A percentile compares a stretch with the other conserved stretches of the same genome.
Evolutionary conservation across 2,329 filamentous ascomycete species (phyloP).

Genomic region (Colletotrichum chlorophyti): DNA sequence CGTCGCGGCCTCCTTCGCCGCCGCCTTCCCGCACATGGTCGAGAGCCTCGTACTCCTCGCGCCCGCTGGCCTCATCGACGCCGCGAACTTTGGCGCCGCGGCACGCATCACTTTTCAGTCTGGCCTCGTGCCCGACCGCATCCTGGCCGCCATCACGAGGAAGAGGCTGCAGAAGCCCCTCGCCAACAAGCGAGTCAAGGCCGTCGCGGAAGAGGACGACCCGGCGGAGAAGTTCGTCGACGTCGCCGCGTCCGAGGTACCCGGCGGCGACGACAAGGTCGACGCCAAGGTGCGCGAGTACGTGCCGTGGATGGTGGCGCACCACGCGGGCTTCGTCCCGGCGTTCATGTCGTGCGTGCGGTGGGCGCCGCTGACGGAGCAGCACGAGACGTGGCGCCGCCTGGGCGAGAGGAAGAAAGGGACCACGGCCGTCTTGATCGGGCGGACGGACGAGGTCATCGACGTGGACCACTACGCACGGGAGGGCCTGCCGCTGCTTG

Average conservation of each 20-base stretch:
- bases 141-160: slow-evolving; percentile 56
- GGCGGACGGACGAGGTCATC: slow-evolving; percentile 58
- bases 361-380: slow-evolving; percentile 59
- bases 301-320: slow-evolving; percentile 63
- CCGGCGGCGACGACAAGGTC: slow-evolving; percentile 37
- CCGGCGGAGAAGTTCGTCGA: slow-evolving; percentile 41
- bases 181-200: slow-evolving; percentile 40
- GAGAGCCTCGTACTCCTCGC: slow-evolving; percentile 77
- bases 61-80: slow-evolving; percentile 75
- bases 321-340: slow-evolving; percentile 64
- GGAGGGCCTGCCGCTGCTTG: slow-evolving; percentile 58
- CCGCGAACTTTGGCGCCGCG: slow-evolving; percentile 56
- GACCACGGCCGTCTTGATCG: slow-evolving; percentile 60
- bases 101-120: slow-evolving; percentile 61
- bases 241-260: slow-evolving; percentile 50
- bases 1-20: slow-evolving; percentile 76
- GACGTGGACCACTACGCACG: slow-evolving; percentile 54
- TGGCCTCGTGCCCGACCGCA: slow-evolving; percentile 58
- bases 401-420: slow-evolving; percentile 49
- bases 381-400: slow-evolving; percentile 57
- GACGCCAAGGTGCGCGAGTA: slow-evolving; percentile 56
- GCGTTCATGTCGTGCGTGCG: slow-evolving; percentile 66
- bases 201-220: slow-evolving; percentile 31
- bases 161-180: slow-evolving; percentile 58
- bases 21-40: slow-evolving; percentile 74